Evolutionary conservation across 2,329 filamentous ascomycete genomes (phyloP).

Genomic region (Truncatella angustata): DNA sequence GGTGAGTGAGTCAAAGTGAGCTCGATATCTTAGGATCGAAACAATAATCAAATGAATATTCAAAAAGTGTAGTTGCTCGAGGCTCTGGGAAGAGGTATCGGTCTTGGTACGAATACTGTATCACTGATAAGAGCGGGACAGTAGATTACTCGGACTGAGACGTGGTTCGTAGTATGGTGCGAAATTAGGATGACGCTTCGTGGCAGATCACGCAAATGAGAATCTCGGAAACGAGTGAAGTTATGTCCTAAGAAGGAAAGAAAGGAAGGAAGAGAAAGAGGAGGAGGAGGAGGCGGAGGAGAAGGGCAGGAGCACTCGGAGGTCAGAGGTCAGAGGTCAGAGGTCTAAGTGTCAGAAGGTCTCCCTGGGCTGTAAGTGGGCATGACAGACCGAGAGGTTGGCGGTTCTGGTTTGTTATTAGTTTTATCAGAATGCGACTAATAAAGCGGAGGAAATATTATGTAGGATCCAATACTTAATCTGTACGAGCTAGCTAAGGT

Average conservation of each 20-base stretch:
- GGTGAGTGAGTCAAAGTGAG: background rate
- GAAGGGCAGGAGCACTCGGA: background rate
- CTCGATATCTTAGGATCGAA: background rate
- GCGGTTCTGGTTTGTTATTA: constrained; percentile 5
- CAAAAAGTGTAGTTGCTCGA: background rate
- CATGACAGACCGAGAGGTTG: background rate
- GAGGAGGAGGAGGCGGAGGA: background rate
- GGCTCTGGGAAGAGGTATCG: background rate
- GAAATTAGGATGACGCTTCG: too few relatives aligned
- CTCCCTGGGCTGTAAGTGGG: background rate
- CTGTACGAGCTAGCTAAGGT: background rate
- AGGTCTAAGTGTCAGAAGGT: background rate
- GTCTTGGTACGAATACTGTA: constrained; percentile 1
- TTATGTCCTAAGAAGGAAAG: background rate
- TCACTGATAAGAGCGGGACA: background rate
- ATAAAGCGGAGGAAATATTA: background rate
- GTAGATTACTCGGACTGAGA: background rate
- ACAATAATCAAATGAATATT: background rate
- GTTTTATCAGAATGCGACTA: background rate
- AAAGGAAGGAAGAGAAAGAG: background rate
- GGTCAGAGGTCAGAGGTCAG: background rate
- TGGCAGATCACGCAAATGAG: too few relatives aligned
- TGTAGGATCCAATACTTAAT: background rate
- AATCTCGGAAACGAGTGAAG: too few relatives aligned
- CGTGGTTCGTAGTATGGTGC: background rate